Evolutionary conservation across 768 basidiomycete genomes (phyloP).

Genomic region (Fibroporia radiculosa): DNA sequence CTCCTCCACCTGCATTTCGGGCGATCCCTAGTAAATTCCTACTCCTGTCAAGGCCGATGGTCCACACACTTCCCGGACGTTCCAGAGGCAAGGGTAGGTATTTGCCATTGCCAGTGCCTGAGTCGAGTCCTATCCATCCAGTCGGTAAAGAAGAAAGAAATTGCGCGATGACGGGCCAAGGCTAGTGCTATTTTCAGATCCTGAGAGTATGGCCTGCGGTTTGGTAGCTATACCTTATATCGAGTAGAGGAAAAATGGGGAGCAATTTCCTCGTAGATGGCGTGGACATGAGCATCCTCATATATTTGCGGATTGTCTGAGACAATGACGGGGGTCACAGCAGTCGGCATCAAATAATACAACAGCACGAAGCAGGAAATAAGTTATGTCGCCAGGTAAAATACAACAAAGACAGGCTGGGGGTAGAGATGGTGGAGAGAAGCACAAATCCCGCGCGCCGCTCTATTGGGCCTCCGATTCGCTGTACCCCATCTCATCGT

Average conservation of each 20-base stretch:
- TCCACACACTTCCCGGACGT: slow-evolving; percentile 53
- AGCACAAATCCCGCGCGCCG: not conserved
- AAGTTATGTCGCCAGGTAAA: slow-evolving; percentile 1
- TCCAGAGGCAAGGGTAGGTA: slow-evolving; percentile 76
- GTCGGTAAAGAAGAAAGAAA: slow-evolving; percentile 68
- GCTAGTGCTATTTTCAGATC: slow-evolving; percentile 35
- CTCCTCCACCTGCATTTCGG: slow-evolving; percentile 51
- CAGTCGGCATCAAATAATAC: slow-evolving; percentile 8
- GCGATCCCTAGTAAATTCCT: slow-evolving; percentile 73
- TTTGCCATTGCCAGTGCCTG: slow-evolving; percentile 97
- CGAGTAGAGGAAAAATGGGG: slow-evolving; percentile 83
- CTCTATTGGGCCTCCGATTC: slow-evolving; percentile 14
- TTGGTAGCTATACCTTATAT: slow-evolving; percentile 56
- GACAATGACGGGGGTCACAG: slow-evolving; percentile 18
- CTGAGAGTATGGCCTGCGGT: not conserved
- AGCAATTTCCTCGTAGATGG: slow-evolving; percentile 80
- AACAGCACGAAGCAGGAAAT: not conserved
- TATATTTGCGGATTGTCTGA: slow-evolving; percentile 48
- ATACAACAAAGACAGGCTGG: slow-evolving; percentile 7
- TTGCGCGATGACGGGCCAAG: slow-evolving; percentile 79
- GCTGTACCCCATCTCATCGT: slow-evolving; percentile 73
- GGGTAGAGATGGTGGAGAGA: slow-evolving; percentile 1
- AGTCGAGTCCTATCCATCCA: slow-evolving; percentile 86
- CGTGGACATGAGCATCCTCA: slow-evolving; percentile 73
- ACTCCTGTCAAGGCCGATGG: slow-evolving; percentile 82